Conservation (phyloP, 495 filamentous ascomycete genomes). For the Ascodesmis nigricans region DNA sequence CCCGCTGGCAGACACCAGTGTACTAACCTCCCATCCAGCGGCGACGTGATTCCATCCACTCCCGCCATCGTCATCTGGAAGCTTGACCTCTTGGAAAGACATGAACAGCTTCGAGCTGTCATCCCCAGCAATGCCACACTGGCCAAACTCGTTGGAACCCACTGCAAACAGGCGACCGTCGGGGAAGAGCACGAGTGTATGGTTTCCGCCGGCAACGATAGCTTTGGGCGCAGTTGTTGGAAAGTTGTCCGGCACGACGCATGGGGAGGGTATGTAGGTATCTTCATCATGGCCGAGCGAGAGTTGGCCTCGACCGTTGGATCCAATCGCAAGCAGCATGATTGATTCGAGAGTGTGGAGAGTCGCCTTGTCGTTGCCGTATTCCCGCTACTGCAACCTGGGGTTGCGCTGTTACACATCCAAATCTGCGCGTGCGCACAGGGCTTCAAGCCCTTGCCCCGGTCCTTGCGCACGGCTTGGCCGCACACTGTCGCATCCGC, state of each 20-base stretch:
- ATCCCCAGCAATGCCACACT: slow-evolving; percentile 26
- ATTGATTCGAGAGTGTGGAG: too few relatives aligned
- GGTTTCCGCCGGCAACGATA: slow-evolving; percentile 64
- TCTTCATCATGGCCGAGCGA: slow-evolving; percentile 57
- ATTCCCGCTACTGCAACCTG: too few relatives aligned
- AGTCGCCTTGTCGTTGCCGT: too few relatives aligned
- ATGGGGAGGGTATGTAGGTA: slow-evolving; percentile 41
- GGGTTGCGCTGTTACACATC: too few relatives aligned
- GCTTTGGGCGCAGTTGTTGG: slow-evolving; percentile 12
- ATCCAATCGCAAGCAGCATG: slow-evolving; percentile 61
- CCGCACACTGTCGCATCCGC: too few relatives aligned
- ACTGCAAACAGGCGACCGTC: slow-evolving; percentile 36
- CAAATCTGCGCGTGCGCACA: too few relatives aligned
- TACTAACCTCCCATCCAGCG: slow-evolving; percentile 55
- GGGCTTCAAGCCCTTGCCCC: too few relatives aligned
- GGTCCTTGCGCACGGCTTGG: too few relatives aligned
- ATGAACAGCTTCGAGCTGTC: too few relatives aligned
- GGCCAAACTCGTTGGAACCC: slow-evolving; percentile 37
- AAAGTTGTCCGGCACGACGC: slow-evolving; percentile 26
- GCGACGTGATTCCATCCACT: slow-evolving; percentile 27
- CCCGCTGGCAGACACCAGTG: slow-evolving; percentile 29
- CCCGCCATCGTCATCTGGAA: slow-evolving; percentile 3
- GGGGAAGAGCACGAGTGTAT: slow-evolving; percentile 48
- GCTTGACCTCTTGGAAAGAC: slow-evolving; percentile 15
- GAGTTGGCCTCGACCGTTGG: slow-evolving; percentile 75